phyloP scores from a whole-genome alignment of 441 rosid genomes.

The Breynia disticha region DNA sequence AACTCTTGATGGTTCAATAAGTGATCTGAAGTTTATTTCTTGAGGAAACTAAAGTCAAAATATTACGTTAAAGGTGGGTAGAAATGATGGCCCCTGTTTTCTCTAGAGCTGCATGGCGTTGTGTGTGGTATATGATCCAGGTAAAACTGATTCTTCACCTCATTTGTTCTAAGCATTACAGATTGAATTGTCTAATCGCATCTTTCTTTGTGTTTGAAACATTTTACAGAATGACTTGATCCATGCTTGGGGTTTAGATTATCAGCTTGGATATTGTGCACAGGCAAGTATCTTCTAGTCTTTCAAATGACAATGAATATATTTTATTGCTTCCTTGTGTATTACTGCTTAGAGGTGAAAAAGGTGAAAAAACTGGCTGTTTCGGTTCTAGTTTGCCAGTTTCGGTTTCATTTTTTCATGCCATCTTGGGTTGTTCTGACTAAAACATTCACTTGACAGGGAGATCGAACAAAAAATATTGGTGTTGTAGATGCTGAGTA shows the following conservation, averaged over 20 bases:
- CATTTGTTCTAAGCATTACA: too few relatives aligned
- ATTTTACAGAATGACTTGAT: slow-evolving; percentile 72
- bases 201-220: slow-evolving; percentile 21
- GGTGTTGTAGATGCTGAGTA: slow-evolving; percentile 88
- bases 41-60: background rate
- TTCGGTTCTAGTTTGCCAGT: slow-evolving; percentile 2
- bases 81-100: slow-evolving; percentile 98
- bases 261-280: slow-evolving; percentile 78
- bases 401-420: slow-evolving; percentile 5
- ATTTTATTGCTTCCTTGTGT: background rate
- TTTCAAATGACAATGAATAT: slow-evolving; percentile 1
- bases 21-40: too few relatives aligned
- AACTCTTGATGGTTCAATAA: too few relatives aligned
- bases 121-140: slow-evolving; percentile 91
- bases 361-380: too few relatives aligned
- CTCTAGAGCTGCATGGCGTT: slow-evolving; percentile 83
- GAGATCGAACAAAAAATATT: slow-evolving; percentile 71
- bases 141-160: slow-evolving; percentile 22
- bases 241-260: slow-evolving; percentile 91
- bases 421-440: too few relatives aligned
- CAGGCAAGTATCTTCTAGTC: too few relatives aligned
- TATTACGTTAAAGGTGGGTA: slow-evolving; percentile 60
- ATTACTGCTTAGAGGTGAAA: too few relatives aligned
- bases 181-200: background rate
- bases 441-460: too few relatives aligned